Base-by-base conservation (phyloP, 352 stramenopile genomes). In the Globisporangium alternatum region DNA sequence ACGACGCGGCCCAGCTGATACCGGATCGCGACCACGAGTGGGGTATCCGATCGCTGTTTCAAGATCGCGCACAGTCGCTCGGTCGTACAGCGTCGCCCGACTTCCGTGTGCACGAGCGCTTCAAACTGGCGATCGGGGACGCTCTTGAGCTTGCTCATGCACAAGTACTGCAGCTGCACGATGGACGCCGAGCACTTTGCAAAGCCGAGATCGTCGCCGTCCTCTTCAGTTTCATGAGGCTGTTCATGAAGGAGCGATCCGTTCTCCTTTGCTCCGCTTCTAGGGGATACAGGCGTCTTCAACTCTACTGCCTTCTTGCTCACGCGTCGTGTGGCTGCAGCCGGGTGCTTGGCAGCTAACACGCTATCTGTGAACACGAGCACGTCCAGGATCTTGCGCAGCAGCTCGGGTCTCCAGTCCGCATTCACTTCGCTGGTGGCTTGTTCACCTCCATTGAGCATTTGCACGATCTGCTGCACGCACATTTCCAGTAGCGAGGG, bases 1-100 rank as follows among this genome's bases (percentile, higher is more conserved):
- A 95, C 87, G 3, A 82, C 87, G 8, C 83, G 84, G 5, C 78
- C 79, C 22, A 93, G 69, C 31, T 95, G 81, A 56, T 93, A 93
- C n/a, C 85, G 78, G 25, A 95, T 81, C 3, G 87, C 84, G 1
- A 89, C 78, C 56, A 91, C 81, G 4, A 95, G 65, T 8, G 87
- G 84, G 0, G 77, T 78, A 44, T 79, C 70, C 0, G 85, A 92
- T 21, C 87, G 76, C 57, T 86, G 64, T 17, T 67, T 72, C 37
- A 93, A 49, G 28, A 95, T 75, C n/a, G 76, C 75, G 28, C 81
- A 88, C 9, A 95, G 64, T 13, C 82, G 68, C 44, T 83, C 70
- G 0, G 87, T 95, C 0, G 85, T 89, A 45, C 84, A 95, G 15
- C 78, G 70, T 44, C 77, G 75, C 0, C 82, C 85, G 3, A 72